Conservation (phyloP, 2,329 filamentous ascomycete species). For the Daldinia sp. region DNA sequence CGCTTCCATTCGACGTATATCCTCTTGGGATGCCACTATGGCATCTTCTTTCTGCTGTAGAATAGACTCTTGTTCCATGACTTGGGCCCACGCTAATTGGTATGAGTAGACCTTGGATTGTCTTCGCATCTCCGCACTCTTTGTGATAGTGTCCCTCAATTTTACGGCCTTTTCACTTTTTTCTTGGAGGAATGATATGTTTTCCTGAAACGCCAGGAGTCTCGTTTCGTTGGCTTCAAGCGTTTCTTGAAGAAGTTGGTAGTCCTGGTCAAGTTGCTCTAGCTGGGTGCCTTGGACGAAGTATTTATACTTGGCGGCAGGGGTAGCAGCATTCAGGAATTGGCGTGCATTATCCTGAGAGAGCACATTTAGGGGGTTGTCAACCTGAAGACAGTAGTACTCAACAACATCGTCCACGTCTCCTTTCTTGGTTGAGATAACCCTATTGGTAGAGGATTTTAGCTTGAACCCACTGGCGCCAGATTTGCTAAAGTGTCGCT, state of each 20-base stretch:
- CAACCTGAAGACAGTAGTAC: slow-evolving; percentile 91
- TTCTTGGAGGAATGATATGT: slow-evolving; percentile 67
- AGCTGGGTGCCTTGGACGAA: slow-evolving; percentile 95
- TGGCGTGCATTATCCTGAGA: slow-evolving; percentile 95
- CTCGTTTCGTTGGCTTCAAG: slow-evolving; percentile 76
- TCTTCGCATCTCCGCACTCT: slow-evolving; percentile 70
- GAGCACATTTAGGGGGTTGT: slow-evolving; percentile 95
- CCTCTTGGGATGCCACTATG: slow-evolving; percentile 45
- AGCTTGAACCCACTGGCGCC: slow-evolving; percentile 87
- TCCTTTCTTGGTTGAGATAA: slow-evolving; percentile 81
- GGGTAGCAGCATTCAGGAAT: slow-evolving; percentile 85
- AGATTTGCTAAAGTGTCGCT: slow-evolving; percentile 81
- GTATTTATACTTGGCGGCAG: slow-evolving; percentile 91
- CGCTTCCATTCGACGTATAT: slow-evolving; percentile 49
- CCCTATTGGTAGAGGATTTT: slow-evolving; percentile 73
- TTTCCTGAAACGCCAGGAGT: slow-evolving; percentile 66
- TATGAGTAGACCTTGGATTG: slow-evolving; percentile 66
- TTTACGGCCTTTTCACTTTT: slow-evolving; percentile 68
- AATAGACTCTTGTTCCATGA: slow-evolving; percentile 74
- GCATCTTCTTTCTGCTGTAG: slow-evolving; percentile 49
- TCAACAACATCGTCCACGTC: slow-evolving; percentile 95
- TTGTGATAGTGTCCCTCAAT: slow-evolving; percentile 70
- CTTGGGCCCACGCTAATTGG: slow-evolving; percentile 87
- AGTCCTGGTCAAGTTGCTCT: slow-evolving; percentile 90
- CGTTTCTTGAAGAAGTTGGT: slow-evolving; percentile 81